Conservation (phyloP, 257 asterid species). For the Cruciata laevipes region DNA sequence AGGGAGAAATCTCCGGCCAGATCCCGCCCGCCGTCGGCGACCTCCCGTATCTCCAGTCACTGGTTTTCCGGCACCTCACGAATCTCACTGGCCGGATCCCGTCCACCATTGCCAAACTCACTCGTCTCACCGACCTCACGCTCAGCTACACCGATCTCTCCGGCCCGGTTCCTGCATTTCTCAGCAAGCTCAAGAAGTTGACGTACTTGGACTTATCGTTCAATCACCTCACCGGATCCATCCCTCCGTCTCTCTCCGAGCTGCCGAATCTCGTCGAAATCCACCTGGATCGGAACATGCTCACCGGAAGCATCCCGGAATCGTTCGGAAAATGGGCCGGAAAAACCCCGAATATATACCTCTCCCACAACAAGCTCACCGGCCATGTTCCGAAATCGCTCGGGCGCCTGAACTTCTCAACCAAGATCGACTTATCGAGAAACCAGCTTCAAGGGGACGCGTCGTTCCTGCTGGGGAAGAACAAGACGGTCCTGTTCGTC, state of each 20-base stretch:
- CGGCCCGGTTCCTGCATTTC: constrained; percentile 16
- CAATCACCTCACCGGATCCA: background rate
- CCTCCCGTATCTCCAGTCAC: constrained; percentile 27
- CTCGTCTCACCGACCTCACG: constrained; percentile 18
- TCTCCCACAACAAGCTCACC: constrained; percentile 53
- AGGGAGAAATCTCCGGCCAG: constrained; percentile 35
- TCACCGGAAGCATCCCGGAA: constrained; percentile 17
- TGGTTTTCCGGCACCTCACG: constrained; percentile 23
- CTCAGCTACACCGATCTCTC: constrained; percentile 21
- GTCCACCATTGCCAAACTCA: constrained; percentile 30
- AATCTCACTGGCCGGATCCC: constrained; percentile 48
- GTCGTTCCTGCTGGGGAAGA: constrained; percentile 50
- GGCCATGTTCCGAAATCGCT: constrained; percentile 42
- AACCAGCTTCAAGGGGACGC: constrained; percentile 55
- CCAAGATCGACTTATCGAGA: constrained; percentile 28
- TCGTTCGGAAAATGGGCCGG: constrained; percentile 8
- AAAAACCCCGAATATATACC: constrained; percentile 26
- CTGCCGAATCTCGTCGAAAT: constrained; percentile 23
- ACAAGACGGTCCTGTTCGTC: constrained; percentile 25
- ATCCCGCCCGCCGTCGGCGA: constrained; percentile 45
- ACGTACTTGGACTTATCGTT: constrained; percentile 5
- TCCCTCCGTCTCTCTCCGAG: constrained; percentile 34
- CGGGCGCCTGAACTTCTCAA: constrained; percentile 26
- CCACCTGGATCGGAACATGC: background rate
- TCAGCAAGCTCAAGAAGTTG: constrained; percentile 23